phyloP scores from a whole-genome alignment of 345 rosid species.

The Camelina neglecta region DNA sequence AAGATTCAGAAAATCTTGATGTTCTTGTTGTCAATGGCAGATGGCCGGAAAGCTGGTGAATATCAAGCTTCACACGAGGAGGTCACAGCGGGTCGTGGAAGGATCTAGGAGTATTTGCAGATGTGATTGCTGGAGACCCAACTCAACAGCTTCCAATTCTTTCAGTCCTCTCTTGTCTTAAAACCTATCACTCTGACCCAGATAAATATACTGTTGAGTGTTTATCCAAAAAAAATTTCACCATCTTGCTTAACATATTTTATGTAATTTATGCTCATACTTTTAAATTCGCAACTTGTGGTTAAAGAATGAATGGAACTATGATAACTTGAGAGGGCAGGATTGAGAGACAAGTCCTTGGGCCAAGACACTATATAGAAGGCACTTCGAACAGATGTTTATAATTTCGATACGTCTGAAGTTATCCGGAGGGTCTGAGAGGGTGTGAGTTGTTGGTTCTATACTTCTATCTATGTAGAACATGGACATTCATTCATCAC shows the following conservation, averaged over 20 bases:
- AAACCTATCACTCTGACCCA: constrained; percentile 7
- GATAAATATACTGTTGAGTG: constrained; percentile 4
- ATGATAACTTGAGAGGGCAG: not conserved
- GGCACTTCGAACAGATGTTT: not conserved
- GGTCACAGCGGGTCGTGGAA: constrained; percentile 75
- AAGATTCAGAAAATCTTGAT: not conserved
- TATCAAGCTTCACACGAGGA: constrained; percentile 81
- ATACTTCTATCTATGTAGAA: not conserved
- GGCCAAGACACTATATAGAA: not conserved
- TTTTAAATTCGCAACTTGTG: not conserved
- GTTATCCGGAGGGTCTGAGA: not conserved
- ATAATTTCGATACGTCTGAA: not conserved
- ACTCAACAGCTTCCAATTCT: constrained; percentile 46
- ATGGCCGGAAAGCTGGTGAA: constrained; percentile 86
- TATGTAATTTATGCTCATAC: not conserved
- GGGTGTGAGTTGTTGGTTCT: not conserved
- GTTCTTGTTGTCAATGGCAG: constrained; percentile 45
- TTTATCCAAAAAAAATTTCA: not conserved
- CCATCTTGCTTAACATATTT: not conserved
- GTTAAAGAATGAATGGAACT: not conserved
- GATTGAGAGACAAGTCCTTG: not conserved
- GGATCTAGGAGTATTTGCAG: constrained; percentile 80
- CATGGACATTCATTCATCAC: constrained; percentile 8
- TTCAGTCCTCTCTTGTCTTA: constrained; percentile 36
- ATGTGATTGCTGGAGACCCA: constrained; percentile 75